Base-by-base conservation (phyloP, 495 filamentous ascomycete genomes). In the Xylaria nigripes region DNA sequence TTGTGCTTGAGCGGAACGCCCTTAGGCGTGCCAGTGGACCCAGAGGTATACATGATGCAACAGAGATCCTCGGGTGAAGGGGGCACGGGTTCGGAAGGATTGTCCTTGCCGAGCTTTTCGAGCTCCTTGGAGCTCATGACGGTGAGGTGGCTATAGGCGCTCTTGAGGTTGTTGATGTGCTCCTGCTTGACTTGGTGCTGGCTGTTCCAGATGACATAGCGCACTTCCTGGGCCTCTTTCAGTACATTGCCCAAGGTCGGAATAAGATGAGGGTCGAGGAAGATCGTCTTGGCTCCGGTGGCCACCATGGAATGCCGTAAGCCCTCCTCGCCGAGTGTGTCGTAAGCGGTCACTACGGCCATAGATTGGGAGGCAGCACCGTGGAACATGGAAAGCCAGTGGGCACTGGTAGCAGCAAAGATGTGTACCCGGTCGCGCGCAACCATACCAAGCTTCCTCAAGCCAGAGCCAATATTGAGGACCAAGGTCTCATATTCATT, bases 21-120 rank as follows among this genome's bases (percentile, higher is more conserved):
- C 78, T 97, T 98, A 32, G 93, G 93, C 0, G 90, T 81, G 46
- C 93, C 93, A 4, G 93, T 98, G n/a, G 92, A 95, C 41, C 93
- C 93, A 27, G 93, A 97, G 2, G 93, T 98, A 76, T 97, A 98
- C 93, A 98, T 98, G 69, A 98, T 95, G 68, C 93, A 96, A 78
- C 87, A 93, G 12, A 98, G 81, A 67, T 96, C 92, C 46, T 96
- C 88, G 2, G 88, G 79, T 23, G 75, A 70, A 3, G 93, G 91
- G 36, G 90, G 86, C 16, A 88, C 83, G 16, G 88, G 81, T 8
- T 96, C 91, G 43, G 83, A 81, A 8, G 80, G 83, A 64, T 94
- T 93, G 56, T 88, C 83, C 68, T 90, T 80, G 61, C 93, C 93
- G 41, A 87, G 73, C 71, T 93, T 84, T 56, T 81, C 70, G 54